Evolutionary conservation across 2,329 filamentous ascomycete species (phyloP), one percentile per base, ranked within the genome.

Genomic region (Pyrenochaeta sp.): DNA sequence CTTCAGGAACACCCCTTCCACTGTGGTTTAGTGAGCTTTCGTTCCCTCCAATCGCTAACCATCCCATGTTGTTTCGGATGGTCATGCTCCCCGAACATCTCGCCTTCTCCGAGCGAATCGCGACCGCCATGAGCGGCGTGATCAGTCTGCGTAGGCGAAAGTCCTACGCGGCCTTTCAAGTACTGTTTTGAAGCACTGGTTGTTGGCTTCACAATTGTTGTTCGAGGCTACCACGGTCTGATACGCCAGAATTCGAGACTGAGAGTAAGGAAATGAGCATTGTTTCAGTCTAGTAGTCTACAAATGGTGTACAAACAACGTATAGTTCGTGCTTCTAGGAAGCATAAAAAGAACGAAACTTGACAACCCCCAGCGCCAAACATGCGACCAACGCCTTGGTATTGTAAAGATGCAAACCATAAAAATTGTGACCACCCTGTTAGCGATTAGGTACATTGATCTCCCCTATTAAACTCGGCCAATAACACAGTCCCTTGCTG

Each of bases 1-100:
- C 55, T 56, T 56, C 67, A 63, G 64, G 65, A 68, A 68, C 67
- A 40, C 47, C 29, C 44, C 37, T 31, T 47, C 45, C 33, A 43
- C 43, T 42, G 27, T 33, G 21, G 18, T 27, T 17, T 49, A 59
- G 55, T 54, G 43, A 56, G 39, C 45, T 27, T 31, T 18, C 12
- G 18, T 33, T 21, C 27, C 1, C 20, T 23, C 66, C 66, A 69
- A 67, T 69, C 56, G 54, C 27, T 46, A 17, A 10, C 31, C 20
- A 18, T 31, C 30, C 17, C 20, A 45, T 30, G n/a, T 17, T 53
- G 43, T 33, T 49, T 63, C 53, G 54, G 52, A 60, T 50, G 35
- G 55, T 56, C 51, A 61, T 43, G 54, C 55, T 58, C 42, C 56
- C 54, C 61, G 49, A 42, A 50, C 29, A 32, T 53, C 39, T 63